Evolutionary conservation across 1,139 yeast genomes (phyloP).

Genomic region (Wickerhamomyces sp.): DNA sequence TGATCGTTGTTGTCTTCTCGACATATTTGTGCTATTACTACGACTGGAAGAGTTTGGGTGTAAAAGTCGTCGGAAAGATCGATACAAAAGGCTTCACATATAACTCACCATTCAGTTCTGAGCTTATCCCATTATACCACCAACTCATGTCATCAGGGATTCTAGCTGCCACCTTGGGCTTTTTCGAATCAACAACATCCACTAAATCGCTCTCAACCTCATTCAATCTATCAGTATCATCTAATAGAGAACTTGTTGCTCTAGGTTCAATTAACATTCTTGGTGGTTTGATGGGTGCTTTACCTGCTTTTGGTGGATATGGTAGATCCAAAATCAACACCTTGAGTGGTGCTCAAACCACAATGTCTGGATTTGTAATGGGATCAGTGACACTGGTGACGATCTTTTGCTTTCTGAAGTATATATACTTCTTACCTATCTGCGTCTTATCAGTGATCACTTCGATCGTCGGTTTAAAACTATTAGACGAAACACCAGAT

Average conservation of each 20-base stretch:
- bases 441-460: constrained; percentile 82
- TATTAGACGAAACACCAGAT: constrained; percentile 82
- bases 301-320: constrained; percentile 95
- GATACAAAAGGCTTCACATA: constrained; percentile 37
- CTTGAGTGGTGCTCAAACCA: constrained; percentile 79
- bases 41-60: constrained; percentile 54
- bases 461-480: constrained; percentile 69
- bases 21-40: constrained; percentile 51
- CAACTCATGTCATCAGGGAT: constrained; percentile 53
- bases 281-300: constrained; percentile 50
- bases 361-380: constrained; percentile 77
- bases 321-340: constrained; percentile 91
- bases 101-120: constrained; percentile 43
- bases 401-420: constrained; percentile 54
- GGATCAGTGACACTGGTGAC: constrained; percentile 68
- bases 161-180: constrained; percentile 81
- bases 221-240: constrained; percentile 62
- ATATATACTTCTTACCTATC: constrained; percentile 69
- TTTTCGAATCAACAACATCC: constrained; percentile 92
- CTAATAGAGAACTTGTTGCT: constrained; percentile 76
- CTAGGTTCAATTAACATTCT: constrained; percentile 70
- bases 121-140: constrained; percentile 23
- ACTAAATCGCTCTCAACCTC: constrained; percentile 71
- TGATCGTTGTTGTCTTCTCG: constrained; percentile 62
- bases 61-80: constrained; percentile 68